Conservation (phyloP, 495 filamentous ascomycete genomes). For the Zalerion maritima region DNA sequence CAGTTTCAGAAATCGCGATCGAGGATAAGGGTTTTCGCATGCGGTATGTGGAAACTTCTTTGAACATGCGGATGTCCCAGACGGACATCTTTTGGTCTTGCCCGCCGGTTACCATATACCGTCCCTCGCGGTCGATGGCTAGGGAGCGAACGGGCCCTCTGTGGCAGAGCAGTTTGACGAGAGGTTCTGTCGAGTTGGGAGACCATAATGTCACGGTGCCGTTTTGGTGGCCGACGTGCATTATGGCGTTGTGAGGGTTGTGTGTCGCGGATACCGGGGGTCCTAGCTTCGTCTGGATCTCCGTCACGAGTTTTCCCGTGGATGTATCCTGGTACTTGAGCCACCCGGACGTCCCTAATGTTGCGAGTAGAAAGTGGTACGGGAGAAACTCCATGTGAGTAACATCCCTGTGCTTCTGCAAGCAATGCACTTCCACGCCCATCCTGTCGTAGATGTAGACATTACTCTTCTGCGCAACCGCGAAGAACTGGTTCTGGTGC, state of each 20-base stretch:
- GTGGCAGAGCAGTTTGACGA: slow-evolving; percentile 92
- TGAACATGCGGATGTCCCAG: slow-evolving; percentile 93
- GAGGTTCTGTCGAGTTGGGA: slow-evolving; percentile 71
- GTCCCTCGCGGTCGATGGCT: slow-evolving; percentile 74
- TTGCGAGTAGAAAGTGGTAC: slow-evolving; percentile 88
- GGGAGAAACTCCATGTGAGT: slow-evolving; percentile 89
- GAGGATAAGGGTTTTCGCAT: slow-evolving; percentile 73
- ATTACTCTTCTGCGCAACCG: slow-evolving; percentile 95
- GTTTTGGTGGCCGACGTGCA: slow-evolving; percentile 86
- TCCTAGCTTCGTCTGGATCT: slow-evolving; percentile 70
- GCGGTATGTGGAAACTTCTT: slow-evolving; percentile 81
- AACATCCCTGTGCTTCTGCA: slow-evolving; percentile 83
- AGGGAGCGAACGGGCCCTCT: slow-evolving; percentile 79
- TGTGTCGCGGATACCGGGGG: slow-evolving; percentile 72
- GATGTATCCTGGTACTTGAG: slow-evolving; percentile 93
- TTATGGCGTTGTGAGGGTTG: slow-evolving; percentile 80
- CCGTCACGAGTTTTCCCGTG: slow-evolving; percentile 71
- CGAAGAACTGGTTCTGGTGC: slow-evolving; percentile 91
- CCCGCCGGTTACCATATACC: slow-evolving; percentile 91
- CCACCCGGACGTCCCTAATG: slow-evolving; percentile 67
- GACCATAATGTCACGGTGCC: slow-evolving; percentile 91
- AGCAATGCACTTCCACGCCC: slow-evolving; percentile 82
- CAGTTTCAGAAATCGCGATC: slow-evolving; percentile 75
- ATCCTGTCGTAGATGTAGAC: slow-evolving; percentile 80
- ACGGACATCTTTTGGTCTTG: slow-evolving; percentile 86